phyloP scores from a whole-genome alignment of 345 rosid genomes.

The Corymbia maculata region DNA sequence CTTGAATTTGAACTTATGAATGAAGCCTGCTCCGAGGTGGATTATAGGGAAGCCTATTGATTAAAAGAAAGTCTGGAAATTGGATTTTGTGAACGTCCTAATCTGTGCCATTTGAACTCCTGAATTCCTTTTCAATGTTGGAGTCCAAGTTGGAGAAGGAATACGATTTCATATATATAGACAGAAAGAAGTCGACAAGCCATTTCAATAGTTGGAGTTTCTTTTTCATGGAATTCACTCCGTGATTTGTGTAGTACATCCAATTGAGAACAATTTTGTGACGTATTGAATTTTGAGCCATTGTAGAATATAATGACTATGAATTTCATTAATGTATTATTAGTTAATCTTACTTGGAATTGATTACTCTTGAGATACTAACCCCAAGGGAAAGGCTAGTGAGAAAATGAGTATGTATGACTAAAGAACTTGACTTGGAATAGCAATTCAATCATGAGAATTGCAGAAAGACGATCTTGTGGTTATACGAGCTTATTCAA shows the following conservation, averaged over 20 bases:
- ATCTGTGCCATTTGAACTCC: not conserved
- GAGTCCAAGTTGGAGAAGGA: not conserved
- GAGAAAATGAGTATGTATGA: too few species aligned
- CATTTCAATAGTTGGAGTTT: not conserved
- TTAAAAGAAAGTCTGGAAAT: not conserved
- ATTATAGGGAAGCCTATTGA: not conserved
- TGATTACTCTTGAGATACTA: too few species aligned
- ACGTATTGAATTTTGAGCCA: too few species aligned
- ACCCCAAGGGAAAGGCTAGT: too few species aligned
- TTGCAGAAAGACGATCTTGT: too few species aligned
- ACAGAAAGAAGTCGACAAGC: not conserved
- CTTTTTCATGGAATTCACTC: not conserved
- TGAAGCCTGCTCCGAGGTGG: not conserved
- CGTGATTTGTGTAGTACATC: not conserved
- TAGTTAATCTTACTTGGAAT: too few species aligned
- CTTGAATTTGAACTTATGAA: not conserved
- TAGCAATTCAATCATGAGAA: too few species aligned
- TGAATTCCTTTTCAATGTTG: not conserved
- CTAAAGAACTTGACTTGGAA: too few species aligned
- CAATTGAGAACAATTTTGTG: not conserved
- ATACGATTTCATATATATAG: not conserved
- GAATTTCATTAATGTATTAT: too few species aligned
- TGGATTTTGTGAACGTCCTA: not conserved
- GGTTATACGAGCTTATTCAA: too few species aligned
- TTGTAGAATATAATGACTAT: too few species aligned